A percentile compares a stretch with the other conserved stretches of the same genome.
phyloP scores from a whole-genome alignment of 208 protist species.

The Crithidia bombi region DNA sequence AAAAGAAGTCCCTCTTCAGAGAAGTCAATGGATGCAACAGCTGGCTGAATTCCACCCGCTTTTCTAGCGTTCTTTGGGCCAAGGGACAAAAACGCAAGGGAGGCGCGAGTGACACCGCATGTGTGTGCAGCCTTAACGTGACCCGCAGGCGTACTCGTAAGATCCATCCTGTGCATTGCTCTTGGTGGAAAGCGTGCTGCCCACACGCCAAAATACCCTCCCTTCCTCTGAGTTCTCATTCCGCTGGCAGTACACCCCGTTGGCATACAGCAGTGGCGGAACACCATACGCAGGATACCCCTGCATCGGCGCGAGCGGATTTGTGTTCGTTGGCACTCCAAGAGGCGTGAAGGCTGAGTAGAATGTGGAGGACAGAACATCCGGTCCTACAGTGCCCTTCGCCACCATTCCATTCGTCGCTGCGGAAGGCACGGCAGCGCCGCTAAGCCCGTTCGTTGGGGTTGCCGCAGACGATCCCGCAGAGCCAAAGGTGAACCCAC shows the following conservation, averaged over 20 bases:
- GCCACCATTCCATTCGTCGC: neutral
- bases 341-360: neutral
- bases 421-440: neutral
- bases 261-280: neutral
- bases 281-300: neutral
- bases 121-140: no score
- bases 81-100: no score
- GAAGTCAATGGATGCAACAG: no score
- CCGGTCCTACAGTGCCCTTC: neutral
- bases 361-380: neutral
- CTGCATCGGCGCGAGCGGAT: neutral
- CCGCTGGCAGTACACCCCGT: slow-evolving; percentile 1
- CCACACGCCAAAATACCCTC: neutral
- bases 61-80: no score
- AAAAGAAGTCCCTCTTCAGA: no score
- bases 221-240: neutral
- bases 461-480: neutral
- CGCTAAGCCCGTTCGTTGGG: neutral
- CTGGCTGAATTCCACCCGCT: no score
- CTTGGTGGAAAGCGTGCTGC: neutral
- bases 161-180: no score
- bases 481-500: no score
- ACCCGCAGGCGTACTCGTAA: no score
- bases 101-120: no score
- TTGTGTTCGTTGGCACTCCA: neutral